Conservation (phyloP, 805 yeast genomes). For the Saturnispora kantuleensis region DNA sequence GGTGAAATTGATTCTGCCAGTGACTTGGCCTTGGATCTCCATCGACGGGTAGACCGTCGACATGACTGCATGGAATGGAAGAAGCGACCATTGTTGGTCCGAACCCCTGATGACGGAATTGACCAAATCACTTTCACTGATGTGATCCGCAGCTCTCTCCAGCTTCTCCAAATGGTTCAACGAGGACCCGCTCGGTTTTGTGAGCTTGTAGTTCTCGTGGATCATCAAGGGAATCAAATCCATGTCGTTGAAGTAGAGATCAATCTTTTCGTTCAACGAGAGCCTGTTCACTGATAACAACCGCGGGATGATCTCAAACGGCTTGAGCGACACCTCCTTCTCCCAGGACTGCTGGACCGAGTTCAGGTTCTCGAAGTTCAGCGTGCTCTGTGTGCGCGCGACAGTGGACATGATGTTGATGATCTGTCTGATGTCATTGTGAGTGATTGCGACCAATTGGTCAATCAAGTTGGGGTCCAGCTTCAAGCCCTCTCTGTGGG, state of each 20-base stretch:
- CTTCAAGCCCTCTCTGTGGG: conserved; percentile 72
- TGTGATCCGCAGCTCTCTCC: conserved; percentile 75
- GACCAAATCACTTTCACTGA: conserved; percentile 75
- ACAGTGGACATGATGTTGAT: conserved; percentile 82
- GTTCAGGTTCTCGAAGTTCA: conserved; percentile 56
- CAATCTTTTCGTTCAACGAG: conserved; percentile 71
- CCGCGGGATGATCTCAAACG: conserved; percentile 77
- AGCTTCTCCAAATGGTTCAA: conserved; percentile 49
- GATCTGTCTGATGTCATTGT: conserved; percentile 89
- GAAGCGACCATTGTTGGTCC: conserved; percentile 88
- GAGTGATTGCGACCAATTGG: conserved; percentile 73
- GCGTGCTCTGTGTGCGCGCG: conserved; percentile 55
- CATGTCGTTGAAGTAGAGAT: conserved; percentile 85
- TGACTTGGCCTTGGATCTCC: conserved; percentile 59
- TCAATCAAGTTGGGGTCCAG: conserved; percentile 75
- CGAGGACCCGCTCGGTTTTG: conserved; percentile 45
- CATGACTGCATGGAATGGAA: conserved; percentile 84
- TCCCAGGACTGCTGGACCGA: conserved; percentile 67
- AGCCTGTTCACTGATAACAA: conserved; percentile 52
- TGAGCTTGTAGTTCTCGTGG: conserved; percentile 79
- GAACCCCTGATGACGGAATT: conserved; percentile 77
- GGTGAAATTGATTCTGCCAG: conserved; percentile 69
- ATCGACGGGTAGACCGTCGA: conserved; percentile 78
- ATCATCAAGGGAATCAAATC: conserved; percentile 93
- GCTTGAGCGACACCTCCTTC: conserved; percentile 82